Conservation (phyloP, 2,329 filamentous ascomycete species). For the Lachnellula cervina region DNA sequence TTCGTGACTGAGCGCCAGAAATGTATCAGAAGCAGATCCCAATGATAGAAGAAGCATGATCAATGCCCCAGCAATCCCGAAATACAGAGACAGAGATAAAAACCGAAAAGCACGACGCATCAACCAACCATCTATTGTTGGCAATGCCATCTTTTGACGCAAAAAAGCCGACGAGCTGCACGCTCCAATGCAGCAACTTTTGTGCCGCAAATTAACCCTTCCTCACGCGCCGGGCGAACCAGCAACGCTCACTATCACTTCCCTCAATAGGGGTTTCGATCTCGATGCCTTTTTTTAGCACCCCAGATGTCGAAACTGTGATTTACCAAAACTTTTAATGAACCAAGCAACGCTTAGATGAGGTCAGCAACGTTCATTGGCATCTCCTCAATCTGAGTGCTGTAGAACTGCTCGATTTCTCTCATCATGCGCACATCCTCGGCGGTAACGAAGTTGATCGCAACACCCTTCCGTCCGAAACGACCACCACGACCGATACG, state of each 20-base stretch:
- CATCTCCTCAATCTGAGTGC: constrained; percentile 99
- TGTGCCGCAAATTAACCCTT: constrained; percentile 29
- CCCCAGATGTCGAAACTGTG: constrained; percentile 25
- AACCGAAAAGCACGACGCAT: constrained; percentile 28
- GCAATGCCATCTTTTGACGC: constrained; percentile 27
- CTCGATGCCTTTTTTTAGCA: constrained; percentile 17
- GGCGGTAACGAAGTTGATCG: constrained; percentile 99
- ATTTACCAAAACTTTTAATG: constrained; percentile 26
- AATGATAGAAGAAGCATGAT: constrained; percentile 20
- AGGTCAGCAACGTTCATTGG: constrained; percentile 86
- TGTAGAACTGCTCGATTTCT: constrained; percentile 99
- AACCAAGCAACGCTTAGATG: constrained; percentile 48
- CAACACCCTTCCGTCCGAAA: constrained; percentile 99
- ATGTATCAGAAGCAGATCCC: constrained; percentile 20
- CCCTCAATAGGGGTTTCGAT: constrained; percentile 24
- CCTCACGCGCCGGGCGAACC: constrained; percentile 33
- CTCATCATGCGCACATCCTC: constrained; percentile 99
- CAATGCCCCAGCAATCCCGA: constrained; percentile 28
- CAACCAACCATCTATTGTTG: constrained; percentile 30
- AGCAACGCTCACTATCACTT: constrained; percentile 33
- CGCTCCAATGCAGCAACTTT: constrained; percentile 30
- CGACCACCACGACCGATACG: constrained; percentile 98
- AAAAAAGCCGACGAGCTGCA: constrained; percentile 23
- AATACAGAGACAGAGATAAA: constrained; percentile 28
- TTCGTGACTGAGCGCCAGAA: constrained; percentile 12